phyloP scores from a whole-genome alignment of 495 filamentous ascomycete species.

The Hypoxylon fragiforme region DNA sequence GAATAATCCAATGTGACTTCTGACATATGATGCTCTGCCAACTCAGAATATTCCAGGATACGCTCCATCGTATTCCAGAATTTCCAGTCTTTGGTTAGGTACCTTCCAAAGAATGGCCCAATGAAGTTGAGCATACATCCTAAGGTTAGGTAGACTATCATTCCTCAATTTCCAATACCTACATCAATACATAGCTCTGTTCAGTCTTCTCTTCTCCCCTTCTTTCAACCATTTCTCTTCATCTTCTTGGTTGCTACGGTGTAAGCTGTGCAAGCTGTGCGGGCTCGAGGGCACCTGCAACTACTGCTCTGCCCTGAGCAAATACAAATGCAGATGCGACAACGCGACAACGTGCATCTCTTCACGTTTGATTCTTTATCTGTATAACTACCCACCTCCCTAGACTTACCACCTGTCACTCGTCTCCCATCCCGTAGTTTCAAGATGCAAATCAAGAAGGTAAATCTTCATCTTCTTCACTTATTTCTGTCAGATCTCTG shows the following conservation, averaged over 20 bases:
- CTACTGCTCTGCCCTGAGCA: conserved; percentile 16
- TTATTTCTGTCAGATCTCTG: no score
- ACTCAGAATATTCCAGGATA: conserved; percentile 15
- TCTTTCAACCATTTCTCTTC: neutral
- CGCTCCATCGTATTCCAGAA: conserved; percentile 3
- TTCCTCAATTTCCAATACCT: no score
- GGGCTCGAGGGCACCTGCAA: conserved; percentile 18
- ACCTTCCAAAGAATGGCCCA: conserved; percentile 10
- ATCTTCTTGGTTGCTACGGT: conserved; percentile 1
- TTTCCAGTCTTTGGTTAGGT: neutral
- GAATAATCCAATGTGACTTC: conserved; percentile 21
- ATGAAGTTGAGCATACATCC: no score
- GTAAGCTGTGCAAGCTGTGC: conserved; percentile 5
- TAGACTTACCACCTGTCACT: neutral
- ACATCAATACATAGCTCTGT: no score
- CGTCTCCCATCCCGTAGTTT: no score
- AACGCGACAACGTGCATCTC: conserved; percentile 17
- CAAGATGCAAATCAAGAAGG: conserved; percentile 33
- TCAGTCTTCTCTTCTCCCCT: neutral
- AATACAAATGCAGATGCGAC: no score
- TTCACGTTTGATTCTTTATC: neutral
- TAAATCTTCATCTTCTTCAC: neutral
- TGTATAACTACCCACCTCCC: conserved; percentile 4
- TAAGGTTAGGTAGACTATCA: no score
- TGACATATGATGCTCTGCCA: conserved; percentile 28